Base-by-base conservation (phyloP, 179 eudicot genomes). In the Patellifolia procumbens region DNA sequence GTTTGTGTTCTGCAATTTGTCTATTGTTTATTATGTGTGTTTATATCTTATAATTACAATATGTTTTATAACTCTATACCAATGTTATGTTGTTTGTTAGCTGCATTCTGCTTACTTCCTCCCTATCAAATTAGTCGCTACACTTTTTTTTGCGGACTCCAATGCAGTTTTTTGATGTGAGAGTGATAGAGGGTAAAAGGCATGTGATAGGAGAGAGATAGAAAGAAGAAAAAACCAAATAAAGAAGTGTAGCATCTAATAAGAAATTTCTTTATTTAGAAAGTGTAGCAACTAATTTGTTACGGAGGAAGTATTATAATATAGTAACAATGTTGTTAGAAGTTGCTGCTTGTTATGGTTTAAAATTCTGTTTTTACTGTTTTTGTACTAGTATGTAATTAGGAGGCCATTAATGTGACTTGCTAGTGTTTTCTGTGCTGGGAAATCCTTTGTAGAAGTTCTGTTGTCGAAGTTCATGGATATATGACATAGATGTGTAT, bases 1-100 rank as follows among this genome's bases (percentile, higher is more conserved):
- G 99, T 82, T 74, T 31, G 49, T 75, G 9, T 53, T 62, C n/a
- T 15, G n/a, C n/a, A n/a, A n/a, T n/a, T 24, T 48, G 34, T 32
- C 28, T 60, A 61, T 15, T 78, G 59, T 10, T 31, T 68, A 0
- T 52, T 26, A 2, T 6, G 51, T 0, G 0, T 13, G 61, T 11
- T 0, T 28, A 45, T 43, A 20, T 6, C 34, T 22, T 16, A 19
- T 2, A 7, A 8, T 60, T 59, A 12, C 6, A 7, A 10, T 34
- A n/a, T 28, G 2, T 16, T n/a, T 48, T 46, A 22, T 4, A 37
- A 28, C 46, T 52, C n/a, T 32, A 20, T 60, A 28, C 35, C 7
- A 32, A 51, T 42, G 5, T 22, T 73, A 17, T 73, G 43, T 16
- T 73, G 48, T 73, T 66, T 20, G 10, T 42, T 16, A 9, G 32